A percentile compares a stretch with the other conserved stretches of the same genome.
These are phyloP conservation scores for Penicillium robsamsonii DNA, from an alignment of 495 filamentous ascomycete species.

Conservation along the genomic window DNA sequence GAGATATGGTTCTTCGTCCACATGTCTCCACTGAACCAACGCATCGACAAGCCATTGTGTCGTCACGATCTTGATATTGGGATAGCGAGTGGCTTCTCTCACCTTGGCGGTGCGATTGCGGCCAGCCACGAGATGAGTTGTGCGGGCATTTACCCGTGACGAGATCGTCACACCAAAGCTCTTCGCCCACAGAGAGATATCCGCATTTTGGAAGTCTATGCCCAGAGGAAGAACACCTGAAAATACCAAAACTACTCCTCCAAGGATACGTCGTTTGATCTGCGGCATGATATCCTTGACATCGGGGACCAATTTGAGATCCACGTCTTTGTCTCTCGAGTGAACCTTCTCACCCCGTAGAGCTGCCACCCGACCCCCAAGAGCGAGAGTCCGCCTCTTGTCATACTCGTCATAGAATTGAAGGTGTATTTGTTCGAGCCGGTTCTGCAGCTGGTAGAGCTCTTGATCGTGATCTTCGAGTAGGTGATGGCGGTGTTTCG, in stretches of 20 bases:
- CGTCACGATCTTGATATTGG: conserved; percentile 82
- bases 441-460: conserved; percentile 67
- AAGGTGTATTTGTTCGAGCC: conserved; percentile 70
- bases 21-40: conserved; percentile 71
- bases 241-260: conserved; percentile 70
- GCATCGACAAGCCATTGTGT: conserved; percentile 85
- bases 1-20: conserved; percentile 74
- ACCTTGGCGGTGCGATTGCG: conserved; percentile 89
- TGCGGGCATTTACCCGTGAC: conserved; percentile 53
- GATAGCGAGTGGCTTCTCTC: conserved; percentile 67
- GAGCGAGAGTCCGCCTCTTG: conserved; percentile 40
- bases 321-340: conserved; percentile 53
- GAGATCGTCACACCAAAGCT: conserved; percentile 78
- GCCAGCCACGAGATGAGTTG: conserved; percentile 68
- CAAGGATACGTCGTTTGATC: conserved; percentile 72
- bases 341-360: conserved; percentile 53
- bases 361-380: conserved; percentile 59
- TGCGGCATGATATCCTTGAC: conserved; percentile 75
- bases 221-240: conserved; percentile 84
- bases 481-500: conserved; percentile 67
- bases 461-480: conserved; percentile 84
- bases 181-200: conserved; percentile 79
- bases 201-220: conserved; percentile 71
- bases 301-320: conserved; percentile 74
- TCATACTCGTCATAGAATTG: conserved; percentile 84